Percentiles rank a stretch among this genome's conserved stretches.
These are phyloP conservation scores for Talaromyces borbonicus DNA, from an alignment of 495 filamentous ascomycete genomes.

Conservation along the genomic window DNA sequence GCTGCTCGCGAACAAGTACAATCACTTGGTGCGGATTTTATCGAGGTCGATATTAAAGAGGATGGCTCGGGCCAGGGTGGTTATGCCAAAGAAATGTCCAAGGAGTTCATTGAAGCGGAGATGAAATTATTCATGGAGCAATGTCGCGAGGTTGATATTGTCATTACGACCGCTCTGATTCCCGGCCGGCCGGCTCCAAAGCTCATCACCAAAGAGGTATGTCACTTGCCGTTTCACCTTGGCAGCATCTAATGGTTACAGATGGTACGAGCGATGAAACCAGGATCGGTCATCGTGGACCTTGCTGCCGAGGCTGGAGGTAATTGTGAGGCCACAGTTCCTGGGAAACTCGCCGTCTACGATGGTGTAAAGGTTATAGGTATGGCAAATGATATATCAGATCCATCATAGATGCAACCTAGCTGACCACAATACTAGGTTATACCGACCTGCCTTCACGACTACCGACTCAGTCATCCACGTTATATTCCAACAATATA, in stretches of 20 bases:
- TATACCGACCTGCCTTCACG: conserved; percentile 77
- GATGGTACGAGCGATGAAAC: conserved; percentile 73
- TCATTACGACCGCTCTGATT: conserved; percentile 76
- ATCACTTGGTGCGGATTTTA: conserved; percentile 72
- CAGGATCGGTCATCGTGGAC: conserved; percentile 72
- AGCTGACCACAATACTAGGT: conserved; percentile 30
- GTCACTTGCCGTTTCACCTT: not conserved
- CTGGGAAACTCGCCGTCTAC: conserved; percentile 55
- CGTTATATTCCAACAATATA: conserved; percentile 80
- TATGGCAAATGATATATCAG: conserved; percentile 25
- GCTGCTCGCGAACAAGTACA: conserved; percentile 77
- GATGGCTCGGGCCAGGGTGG: conserved; percentile 73
- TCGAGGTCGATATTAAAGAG: conserved; percentile 76
- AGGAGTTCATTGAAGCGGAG: conserved; percentile 78
- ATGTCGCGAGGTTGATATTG: conserved; percentile 73
- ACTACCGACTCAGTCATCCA: conserved; percentile 71
- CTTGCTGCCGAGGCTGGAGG: conserved; percentile 73
- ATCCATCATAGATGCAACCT: too few species aligned
- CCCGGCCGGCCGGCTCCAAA: conserved; percentile 67
- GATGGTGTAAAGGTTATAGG: conserved; percentile 73
- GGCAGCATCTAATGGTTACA: conserved; percentile 2
- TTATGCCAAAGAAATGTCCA: conserved; percentile 82
- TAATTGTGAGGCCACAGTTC: conserved; percentile 66
- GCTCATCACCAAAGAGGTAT: conserved; percentile 56
- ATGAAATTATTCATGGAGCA: conserved; percentile 81